Percentiles rank a stretch among this genome's conserved stretches.
Evolutionary conservation across 2,329 filamentous ascomycete genomes (phyloP).

Genomic region (Chalara sp.): DNA sequence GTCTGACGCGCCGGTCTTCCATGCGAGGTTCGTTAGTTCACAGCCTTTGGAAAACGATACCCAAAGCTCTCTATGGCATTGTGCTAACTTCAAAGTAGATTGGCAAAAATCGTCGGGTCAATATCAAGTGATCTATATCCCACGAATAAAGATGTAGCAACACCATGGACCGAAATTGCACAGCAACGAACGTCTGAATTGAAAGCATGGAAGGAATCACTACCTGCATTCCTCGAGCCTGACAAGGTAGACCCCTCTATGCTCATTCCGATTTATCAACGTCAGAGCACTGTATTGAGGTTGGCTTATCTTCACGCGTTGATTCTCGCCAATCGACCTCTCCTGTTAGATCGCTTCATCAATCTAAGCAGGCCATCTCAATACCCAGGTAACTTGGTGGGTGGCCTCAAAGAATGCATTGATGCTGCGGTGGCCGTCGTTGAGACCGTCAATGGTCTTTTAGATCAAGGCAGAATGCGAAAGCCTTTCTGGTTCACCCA

Average conservation of each 20-base stretch:
- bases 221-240: slow-evolving; percentile 36
- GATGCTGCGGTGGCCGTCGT: slow-evolving; percentile 34
- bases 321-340: slow-evolving; percentile 28
- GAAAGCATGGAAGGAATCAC: neutral
- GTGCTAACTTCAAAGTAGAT: slow-evolving; percentile 20
- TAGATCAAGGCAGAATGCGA: slow-evolving; percentile 30
- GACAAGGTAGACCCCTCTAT: slow-evolving; percentile 35
- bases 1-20: too few species aligned
- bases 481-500: slow-evolving; percentile 36
- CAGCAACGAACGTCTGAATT: too few species aligned
- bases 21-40: too few species aligned
- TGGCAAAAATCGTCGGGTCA: slow-evolving; percentile 9
- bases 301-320: slow-evolving; percentile 29
- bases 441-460: slow-evolving; percentile 32
- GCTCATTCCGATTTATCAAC: slow-evolving; percentile 41
- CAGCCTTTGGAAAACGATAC: neutral
- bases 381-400: slow-evolving; percentile 13
- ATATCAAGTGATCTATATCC: too few species aligned
- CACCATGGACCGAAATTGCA: too few species aligned
- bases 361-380: slow-evolving; percentile 13
- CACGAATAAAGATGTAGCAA: too few species aligned
- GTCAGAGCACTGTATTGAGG: slow-evolving; percentile 31
- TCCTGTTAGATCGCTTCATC: slow-evolving; percentile 25
- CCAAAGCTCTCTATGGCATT: slow-evolving; percentile 38
- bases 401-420: slow-evolving; percentile 29